phyloP scores from a whole-genome alignment of 2,329 filamentous ascomycete species.

The Pseudopithomyces maydicus region DNA sequence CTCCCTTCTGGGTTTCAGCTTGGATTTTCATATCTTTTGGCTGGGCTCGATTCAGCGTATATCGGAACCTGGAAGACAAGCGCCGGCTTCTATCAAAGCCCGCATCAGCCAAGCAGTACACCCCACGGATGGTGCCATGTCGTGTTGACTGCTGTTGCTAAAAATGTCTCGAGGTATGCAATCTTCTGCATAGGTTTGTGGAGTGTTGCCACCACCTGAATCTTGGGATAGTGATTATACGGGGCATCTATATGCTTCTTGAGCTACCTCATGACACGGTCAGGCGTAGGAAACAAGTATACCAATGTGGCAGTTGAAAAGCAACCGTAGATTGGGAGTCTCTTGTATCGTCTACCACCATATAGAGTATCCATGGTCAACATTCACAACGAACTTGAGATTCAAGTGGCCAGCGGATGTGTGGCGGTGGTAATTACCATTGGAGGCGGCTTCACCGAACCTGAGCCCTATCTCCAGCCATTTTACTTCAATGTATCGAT shows the following conservation, averaged over 20 bases:
- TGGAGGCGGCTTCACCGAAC: not conserved
- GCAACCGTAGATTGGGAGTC: too few relatives aligned
- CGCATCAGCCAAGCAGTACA: not conserved
- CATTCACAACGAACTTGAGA: too few relatives aligned
- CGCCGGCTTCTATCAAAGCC: not conserved
- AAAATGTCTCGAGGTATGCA: conserved; percentile 2
- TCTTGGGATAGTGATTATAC: not conserved
- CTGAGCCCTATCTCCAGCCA: conserved; percentile 6
- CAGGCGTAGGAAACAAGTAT: too few relatives aligned
- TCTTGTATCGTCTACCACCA: too few relatives aligned
- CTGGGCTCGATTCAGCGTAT: conserved; percentile 2
- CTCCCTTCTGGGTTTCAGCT: not conserved
- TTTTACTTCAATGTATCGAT: conserved; percentile 3
- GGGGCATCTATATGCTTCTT: not conserved
- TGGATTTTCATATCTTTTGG: not conserved
- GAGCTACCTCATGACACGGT: too few relatives aligned
- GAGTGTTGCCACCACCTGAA: not conserved
- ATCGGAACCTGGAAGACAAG: not conserved
- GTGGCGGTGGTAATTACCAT: not conserved
- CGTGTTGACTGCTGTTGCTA: conserved; percentile 6
- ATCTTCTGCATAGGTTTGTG: not conserved
- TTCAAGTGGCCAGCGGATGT: too few relatives aligned
- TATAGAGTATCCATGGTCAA: too few relatives aligned
- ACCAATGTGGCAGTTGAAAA: too few relatives aligned
- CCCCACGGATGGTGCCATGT: conserved; percentile 2